phyloP scores from a whole-genome alignment of 495 filamentous ascomycete species.

The Cudoniella acicularis region DNA sequence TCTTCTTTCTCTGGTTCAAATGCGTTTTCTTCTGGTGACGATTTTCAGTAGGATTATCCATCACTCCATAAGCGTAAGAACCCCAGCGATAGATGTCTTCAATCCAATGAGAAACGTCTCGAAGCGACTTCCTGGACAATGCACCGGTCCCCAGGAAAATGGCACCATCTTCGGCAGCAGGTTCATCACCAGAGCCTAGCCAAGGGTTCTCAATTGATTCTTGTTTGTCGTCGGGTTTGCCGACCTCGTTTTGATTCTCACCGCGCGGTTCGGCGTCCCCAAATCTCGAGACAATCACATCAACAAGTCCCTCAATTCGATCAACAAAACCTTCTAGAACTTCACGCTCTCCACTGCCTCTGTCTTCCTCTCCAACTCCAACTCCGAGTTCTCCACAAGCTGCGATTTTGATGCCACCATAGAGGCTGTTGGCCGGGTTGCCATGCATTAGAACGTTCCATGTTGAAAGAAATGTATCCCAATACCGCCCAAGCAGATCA shows the following conservation, averaged over 20 bases:
- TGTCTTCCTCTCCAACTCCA: constrained; percentile 90
- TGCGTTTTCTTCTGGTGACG: constrained; percentile 27
- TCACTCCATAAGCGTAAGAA: constrained; percentile 73
- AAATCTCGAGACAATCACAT: constrained; percentile 83
- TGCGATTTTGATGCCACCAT: constrained; percentile 83
- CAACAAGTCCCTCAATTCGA: constrained; percentile 65
- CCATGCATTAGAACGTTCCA: constrained; percentile 92
- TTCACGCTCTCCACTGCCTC: constrained; percentile 86
- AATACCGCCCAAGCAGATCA: constrained; percentile 71
- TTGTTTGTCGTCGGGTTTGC: constrained; percentile 1
- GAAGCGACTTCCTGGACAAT: constrained; percentile 60
- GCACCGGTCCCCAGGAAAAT: constrained; percentile 77
- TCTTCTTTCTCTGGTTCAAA: too few species aligned
- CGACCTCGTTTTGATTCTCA: constrained; percentile 12
- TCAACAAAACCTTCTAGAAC: constrained; percentile 82
- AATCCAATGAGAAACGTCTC: constrained; percentile 73
- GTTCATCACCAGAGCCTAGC: constrained; percentile 61
- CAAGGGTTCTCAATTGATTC: constrained; percentile 40
- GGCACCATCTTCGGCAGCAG: constrained; percentile 71
- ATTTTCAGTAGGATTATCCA: constrained; percentile 62
- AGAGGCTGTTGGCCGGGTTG: constrained; percentile 76
- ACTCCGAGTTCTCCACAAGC: constrained; percentile 88
- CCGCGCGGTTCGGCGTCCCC: constrained; percentile 45
- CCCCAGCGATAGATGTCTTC: constrained; percentile 78
- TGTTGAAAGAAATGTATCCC: constrained; percentile 71